Evolutionary conservation across 2,329 filamentous ascomycete species (phyloP).

Genomic region (Diatrype stigma): DNA sequence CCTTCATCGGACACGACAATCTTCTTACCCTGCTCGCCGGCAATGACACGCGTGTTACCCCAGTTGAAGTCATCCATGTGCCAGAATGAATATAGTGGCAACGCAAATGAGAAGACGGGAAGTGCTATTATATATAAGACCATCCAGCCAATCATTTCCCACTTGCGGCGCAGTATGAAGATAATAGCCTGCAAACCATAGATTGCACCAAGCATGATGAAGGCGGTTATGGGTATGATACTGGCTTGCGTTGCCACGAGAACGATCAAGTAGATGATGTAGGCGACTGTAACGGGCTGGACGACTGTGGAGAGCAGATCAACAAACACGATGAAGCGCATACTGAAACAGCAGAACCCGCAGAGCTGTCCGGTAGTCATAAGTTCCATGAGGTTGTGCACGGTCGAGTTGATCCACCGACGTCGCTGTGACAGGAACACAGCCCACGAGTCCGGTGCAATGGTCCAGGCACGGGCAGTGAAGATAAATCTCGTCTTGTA

Average conservation of each 20-base stretch:
- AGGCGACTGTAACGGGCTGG: constrained; percentile 85
- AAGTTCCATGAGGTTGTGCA: constrained; percentile 95
- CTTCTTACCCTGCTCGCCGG: constrained; percentile 88
- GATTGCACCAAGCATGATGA: constrained; percentile 88
- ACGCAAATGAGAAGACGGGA: constrained; percentile 83
- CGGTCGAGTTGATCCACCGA: constrained; percentile 99
- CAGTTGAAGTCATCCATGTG: constrained; percentile 99
- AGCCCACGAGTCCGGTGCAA: constrained; percentile 88
- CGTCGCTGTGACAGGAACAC: constrained; percentile 98
- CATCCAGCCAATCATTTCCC: constrained; percentile 99
- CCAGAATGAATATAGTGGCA: constrained; percentile 96
- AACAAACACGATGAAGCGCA: constrained; percentile 96
- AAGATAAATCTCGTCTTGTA: constrained; percentile 99
- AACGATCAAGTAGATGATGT: constrained; percentile 85
- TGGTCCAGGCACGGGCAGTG: constrained; percentile 90
- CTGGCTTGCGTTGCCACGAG: constrained; percentile 58
- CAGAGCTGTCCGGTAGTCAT: constrained; percentile 91
- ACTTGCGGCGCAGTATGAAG: constrained; percentile 93
- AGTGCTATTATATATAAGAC: constrained; percentile 88
- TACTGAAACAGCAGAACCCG: constrained; percentile 99
- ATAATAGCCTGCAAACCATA: constrained; percentile 93
- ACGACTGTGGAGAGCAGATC: constrained; percentile 89
- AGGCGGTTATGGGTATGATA: constrained; percentile 76
- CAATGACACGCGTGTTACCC: constrained; percentile 98
- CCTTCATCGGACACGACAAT: constrained; percentile 93